These are phyloP conservation scores for Debaryomyces fabryi DNA, from an alignment of 1,139 yeast genomes.

Conservation along the genomic window DNA sequence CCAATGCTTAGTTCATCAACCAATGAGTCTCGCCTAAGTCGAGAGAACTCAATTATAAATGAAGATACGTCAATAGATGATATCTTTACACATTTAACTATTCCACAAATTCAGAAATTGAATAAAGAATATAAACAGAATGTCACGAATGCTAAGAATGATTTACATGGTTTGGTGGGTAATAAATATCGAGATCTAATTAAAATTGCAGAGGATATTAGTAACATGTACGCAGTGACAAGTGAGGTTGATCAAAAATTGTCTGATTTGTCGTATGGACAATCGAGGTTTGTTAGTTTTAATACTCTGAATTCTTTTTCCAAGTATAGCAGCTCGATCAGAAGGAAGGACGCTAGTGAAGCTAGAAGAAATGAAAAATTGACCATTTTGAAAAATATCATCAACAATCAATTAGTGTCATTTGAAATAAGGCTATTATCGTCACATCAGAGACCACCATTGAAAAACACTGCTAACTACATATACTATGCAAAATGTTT, in stretches of 20 bases:
- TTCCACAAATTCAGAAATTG: constrained; percentile 39
- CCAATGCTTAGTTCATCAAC: neutral
- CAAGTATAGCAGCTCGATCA: constrained; percentile 23
- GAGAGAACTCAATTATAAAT: neutral
- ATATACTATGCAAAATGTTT: constrained; percentile 40
- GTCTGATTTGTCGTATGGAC: constrained; percentile 36
- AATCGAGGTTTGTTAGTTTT: constrained; percentile 34
- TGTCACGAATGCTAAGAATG: constrained; percentile 32
- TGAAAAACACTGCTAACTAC: constrained; percentile 28
- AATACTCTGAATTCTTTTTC: constrained; percentile 23
- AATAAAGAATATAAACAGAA: constrained; percentile 31
- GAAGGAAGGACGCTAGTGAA: constrained; percentile 20
- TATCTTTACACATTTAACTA: constrained; percentile 35
- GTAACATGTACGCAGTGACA: constrained; percentile 51
- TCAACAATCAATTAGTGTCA: constrained; percentile 30
- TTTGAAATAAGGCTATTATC: constrained; percentile 23
- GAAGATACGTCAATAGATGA: constrained; percentile 33
- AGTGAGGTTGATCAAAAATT: constrained; percentile 29
- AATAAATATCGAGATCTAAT: constrained; percentile 67
- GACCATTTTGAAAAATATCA: constrained; percentile 31
- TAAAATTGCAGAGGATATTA: constrained; percentile 69
- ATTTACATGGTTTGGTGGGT: constrained; percentile 63
- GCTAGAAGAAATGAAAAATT: constrained; percentile 20
- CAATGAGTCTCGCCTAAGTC: neutral
- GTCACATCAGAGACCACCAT: constrained; percentile 1